phyloP scores from a whole-genome alignment of 345 rosid genomes.

The Rubroshorea leprosula region DNA sequence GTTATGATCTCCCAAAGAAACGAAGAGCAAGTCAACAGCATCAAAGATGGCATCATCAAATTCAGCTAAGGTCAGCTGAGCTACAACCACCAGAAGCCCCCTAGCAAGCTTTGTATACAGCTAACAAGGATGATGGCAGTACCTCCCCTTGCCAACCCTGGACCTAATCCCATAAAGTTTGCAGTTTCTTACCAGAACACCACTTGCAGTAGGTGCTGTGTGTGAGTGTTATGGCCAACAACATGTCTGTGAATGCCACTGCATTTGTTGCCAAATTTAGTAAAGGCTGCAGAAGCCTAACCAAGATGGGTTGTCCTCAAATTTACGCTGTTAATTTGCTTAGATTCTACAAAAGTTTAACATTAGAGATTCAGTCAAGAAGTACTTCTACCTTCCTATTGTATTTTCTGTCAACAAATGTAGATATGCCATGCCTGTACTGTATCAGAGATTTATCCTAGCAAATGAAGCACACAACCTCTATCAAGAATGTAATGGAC shows the following conservation, averaged over 20 bases:
- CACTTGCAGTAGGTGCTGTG: slow-evolving; percentile 56
- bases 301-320: too few relatives aligned
- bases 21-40: slow-evolving; percentile 36
- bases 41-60: slow-evolving; percentile 43
- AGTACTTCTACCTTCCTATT: too few relatives aligned
- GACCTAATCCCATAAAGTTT: slow-evolving; percentile 37
- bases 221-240: slow-evolving; percentile 62
- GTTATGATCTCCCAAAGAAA: slow-evolving; percentile 32
- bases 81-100: slow-evolving; percentile 36
- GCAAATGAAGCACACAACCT: too few relatives aligned
- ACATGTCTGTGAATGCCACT: too few relatives aligned
- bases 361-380: too few relatives aligned
- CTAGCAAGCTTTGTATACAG: slow-evolving; percentile 44
- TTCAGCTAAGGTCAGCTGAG: slow-evolving; percentile 39
- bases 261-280: too few relatives aligned
- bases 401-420: too few relatives aligned
- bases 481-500: background rate
- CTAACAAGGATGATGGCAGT: slow-evolving; percentile 42
- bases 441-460: too few relatives aligned
- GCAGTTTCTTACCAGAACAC: slow-evolving; percentile 26
- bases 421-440: too few relatives aligned
- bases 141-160: slow-evolving; percentile 53
- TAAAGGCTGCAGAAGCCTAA: too few relatives aligned
- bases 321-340: too few relatives aligned
- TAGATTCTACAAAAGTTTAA: too few relatives aligned